Percentiles rank a stretch among this genome's conserved stretches.
These are phyloP conservation scores for Annona cherimola DNA, from an alignment of 164 flowering plant species.

Conservation along the genomic window DNA sequence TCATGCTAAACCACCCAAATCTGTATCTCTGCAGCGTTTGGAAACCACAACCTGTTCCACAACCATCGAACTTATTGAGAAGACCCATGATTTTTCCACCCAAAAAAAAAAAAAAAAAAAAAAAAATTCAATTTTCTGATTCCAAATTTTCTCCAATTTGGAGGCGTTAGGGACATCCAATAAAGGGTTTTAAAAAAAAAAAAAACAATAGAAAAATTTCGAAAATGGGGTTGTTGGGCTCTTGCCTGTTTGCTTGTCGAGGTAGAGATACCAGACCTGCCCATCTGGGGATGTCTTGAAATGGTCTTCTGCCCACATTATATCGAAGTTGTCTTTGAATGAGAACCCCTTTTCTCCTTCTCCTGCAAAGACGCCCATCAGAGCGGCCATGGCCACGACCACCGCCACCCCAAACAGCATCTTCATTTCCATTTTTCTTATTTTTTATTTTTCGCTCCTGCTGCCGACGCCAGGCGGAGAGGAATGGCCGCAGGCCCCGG, in stretches of 20 bases:
- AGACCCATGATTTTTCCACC: not conserved
- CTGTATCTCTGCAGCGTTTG: slow-evolving; percentile 76
- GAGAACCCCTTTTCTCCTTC: slow-evolving; percentile 34
- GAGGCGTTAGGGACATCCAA: too few relatives aligned
- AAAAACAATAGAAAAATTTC: not conserved
- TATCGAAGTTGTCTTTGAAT: slow-evolving; percentile 54
- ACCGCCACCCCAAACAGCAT: slow-evolving; percentile 24
- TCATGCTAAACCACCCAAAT: slow-evolving; percentile 99
- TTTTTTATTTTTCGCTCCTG: not conserved
- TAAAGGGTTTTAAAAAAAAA: not conserved
- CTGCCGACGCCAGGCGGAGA: not conserved
- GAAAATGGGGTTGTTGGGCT: not conserved
- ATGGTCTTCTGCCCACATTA: slow-evolving; percentile 76
- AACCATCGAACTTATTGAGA: too few relatives aligned
- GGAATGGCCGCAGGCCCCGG: not conserved
- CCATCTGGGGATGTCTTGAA: slow-evolving; percentile 84
- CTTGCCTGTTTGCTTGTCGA: slow-evolving; percentile 79
- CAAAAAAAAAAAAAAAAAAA: too few relatives aligned
- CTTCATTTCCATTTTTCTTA: slow-evolving; percentile 21
- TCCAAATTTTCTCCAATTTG: too few relatives aligned
- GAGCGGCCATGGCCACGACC: slow-evolving; percentile 24
- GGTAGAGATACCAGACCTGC: slow-evolving; percentile 74
- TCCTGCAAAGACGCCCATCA: slow-evolving; percentile 38
- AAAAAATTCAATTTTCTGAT: too few relatives aligned
- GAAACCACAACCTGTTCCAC: slow-evolving; percentile 71